Evolutionary conservation across 192 early-diverging fungal species (phyloP), one percentile per base, ranked within the genome.

Genomic region (Rhizophagus clarus): DNA sequence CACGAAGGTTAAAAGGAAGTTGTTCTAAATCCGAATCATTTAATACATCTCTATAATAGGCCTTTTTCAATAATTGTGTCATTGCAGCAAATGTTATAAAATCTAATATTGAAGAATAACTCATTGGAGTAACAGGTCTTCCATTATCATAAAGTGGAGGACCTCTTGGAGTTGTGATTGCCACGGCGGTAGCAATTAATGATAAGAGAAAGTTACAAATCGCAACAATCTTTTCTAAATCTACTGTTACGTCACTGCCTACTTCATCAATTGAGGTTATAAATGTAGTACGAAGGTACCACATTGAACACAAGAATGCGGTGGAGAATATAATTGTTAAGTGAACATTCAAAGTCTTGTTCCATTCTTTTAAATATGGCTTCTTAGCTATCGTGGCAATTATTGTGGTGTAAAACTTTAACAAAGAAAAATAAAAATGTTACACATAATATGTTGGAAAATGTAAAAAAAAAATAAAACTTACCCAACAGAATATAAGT

Each of bases 271-370:
- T 40, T 4, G 79, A 67, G 1, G 32, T 29, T 17, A 28, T 70
- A 37, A 80, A 74, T 1, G 68, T 69, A 11, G 17, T 31, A 68
- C 81, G 69, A 40, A 76, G n/a, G 20, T 66, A 28, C 42, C 74
- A 77, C 40, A 79, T 15, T 34, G 77, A 74, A 32, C 61, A 60
- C n/a, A 32, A 63, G 47, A 75, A 82, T 5, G 84, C 73, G 26
- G 74, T 42, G n/a, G 34, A 61, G 68, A 73, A 82, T 68, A 84
- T 76, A 1, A 69, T 4, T 47, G 68, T 79, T 8, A 85, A 61
- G 63, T 85, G 84, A 10, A 61, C 61, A 49, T 85, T 85, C 9
- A 85, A 63, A 69, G 76, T 64, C 68, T 73, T 83, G 17, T 77
- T 82, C 83, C 80, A 84, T 26, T 72, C 24, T 26, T n/a, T 72